Evolutionary conservation across 257 asterid genomes (phyloP).

Genomic region (Plantago major): DNA sequence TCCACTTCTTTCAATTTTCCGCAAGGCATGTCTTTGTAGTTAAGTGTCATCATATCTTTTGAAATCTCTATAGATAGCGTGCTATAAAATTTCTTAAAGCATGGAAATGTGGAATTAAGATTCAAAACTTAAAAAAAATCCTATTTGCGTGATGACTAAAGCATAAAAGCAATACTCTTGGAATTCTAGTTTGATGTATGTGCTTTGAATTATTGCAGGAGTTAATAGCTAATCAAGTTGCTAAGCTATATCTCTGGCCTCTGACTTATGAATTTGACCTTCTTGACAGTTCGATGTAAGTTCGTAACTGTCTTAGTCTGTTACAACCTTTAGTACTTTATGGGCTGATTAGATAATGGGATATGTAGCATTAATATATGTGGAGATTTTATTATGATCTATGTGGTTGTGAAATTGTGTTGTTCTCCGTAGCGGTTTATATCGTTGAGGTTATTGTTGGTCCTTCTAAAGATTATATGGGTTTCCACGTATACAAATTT

Average conservation of each 20-base stretch:
- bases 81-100: no score
- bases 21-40: background rate
- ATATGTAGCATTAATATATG: no score
- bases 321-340: background rate
- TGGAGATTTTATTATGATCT: no score
- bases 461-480: no score
- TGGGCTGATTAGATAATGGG: background rate
- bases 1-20: background rate
- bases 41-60: no score
- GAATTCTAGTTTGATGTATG: background rate
- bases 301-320: slow-evolving; percentile 14
- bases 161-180: background rate
- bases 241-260: slow-evolving; percentile 73
- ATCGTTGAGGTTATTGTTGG: no score
- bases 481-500: background rate
- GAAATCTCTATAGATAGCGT: no score
- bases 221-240: slow-evolving; percentile 42
- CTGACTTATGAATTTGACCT: slow-evolving; percentile 53
- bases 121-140: background rate
- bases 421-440: no score
- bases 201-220: slow-evolving; percentile 41
- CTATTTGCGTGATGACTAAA: background rate
- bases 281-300: slow-evolving; percentile 72
- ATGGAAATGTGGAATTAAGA: no score
- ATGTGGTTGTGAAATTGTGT: background rate